Conservation (phyloP, 345 rosid genomes). For the Rhizophora mangle region DNA sequence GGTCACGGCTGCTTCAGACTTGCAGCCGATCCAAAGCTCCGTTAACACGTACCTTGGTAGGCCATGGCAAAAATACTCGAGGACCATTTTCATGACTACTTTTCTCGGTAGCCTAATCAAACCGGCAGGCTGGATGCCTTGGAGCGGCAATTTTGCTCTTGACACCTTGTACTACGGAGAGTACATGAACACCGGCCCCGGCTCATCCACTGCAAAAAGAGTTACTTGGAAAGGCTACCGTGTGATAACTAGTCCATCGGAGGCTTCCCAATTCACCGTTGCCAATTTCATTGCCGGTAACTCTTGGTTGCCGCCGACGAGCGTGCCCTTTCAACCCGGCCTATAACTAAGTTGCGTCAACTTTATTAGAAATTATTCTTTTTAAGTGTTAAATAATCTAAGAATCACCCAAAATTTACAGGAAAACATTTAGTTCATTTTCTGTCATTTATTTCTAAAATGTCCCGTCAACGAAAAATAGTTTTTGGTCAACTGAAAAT, state of each 20-base stretch:
- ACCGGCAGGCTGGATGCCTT: constrained; percentile 66
- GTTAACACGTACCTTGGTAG: constrained; percentile 55
- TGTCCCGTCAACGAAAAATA: no score
- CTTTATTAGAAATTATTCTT: no score
- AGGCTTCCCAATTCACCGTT: constrained; percentile 54
- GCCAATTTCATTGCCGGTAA: constrained; percentile 44
- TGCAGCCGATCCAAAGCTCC: constrained; percentile 16
- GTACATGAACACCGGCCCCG: constrained; percentile 65
- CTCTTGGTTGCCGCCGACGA: constrained; percentile 59
- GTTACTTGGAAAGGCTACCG: constrained; percentile 71
- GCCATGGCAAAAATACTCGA: constrained; percentile 62
- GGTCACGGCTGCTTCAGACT: constrained; percentile 44
- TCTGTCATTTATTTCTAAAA: no score
- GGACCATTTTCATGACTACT: constrained; percentile 56
- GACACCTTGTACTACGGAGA: constrained; percentile 67
- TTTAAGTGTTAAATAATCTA: no score
- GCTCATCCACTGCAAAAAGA: constrained; percentile 48
- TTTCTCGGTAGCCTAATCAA: constrained; percentile 42
- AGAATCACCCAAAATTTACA: no score
- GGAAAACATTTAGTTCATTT: no score
- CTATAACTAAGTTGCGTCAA: constrained; percentile 26
- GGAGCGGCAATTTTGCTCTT: constrained; percentile 52
- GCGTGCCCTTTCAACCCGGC: constrained; percentile 57
- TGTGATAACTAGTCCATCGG: constrained; percentile 42
- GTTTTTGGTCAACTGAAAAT: no score